Conservation (phyloP, 225 moss, liverwort and hornwort genomes). For the Straminergon stramineum region DNA sequence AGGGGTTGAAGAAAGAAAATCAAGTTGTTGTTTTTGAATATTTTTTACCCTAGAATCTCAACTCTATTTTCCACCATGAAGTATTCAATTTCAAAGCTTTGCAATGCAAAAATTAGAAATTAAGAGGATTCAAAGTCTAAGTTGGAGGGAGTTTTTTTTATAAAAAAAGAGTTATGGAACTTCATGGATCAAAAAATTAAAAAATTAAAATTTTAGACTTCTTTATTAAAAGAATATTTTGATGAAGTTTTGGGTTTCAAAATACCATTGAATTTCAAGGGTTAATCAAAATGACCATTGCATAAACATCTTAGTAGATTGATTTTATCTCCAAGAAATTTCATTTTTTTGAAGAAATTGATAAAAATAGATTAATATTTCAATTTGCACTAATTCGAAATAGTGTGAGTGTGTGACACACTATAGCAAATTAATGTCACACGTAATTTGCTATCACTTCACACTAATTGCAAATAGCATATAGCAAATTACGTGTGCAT, state of each 20-base stretch:
- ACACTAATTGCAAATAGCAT: too few relatives aligned
- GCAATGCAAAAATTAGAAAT: background rate
- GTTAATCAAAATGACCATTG: background rate
- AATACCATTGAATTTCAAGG: background rate
- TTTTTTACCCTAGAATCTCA: background rate
- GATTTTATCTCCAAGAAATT: background rate
- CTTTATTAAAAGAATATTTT: rapidly evolving
- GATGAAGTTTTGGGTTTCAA: background rate
- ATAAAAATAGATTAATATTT: background rate
- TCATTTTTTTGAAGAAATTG: background rate
- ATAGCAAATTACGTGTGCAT: too few relatives aligned
- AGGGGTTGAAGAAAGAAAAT: too few relatives aligned
- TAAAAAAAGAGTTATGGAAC: background rate
- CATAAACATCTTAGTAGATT: background rate
- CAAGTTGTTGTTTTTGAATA: background rate
- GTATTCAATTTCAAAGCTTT: background rate
- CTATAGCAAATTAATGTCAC: background rate
- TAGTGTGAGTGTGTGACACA: too few relatives aligned
- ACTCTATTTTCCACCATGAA: background rate
- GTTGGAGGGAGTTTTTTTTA: background rate
- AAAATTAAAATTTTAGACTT: background rate
- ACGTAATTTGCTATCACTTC: too few relatives aligned
- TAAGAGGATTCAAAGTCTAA: background rate
- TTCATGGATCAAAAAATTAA: background rate
- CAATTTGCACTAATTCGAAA: background rate